Evolutionary conservation across 345 rosid species (phyloP).

Genomic region (Pelargonium nanum): DNA sequence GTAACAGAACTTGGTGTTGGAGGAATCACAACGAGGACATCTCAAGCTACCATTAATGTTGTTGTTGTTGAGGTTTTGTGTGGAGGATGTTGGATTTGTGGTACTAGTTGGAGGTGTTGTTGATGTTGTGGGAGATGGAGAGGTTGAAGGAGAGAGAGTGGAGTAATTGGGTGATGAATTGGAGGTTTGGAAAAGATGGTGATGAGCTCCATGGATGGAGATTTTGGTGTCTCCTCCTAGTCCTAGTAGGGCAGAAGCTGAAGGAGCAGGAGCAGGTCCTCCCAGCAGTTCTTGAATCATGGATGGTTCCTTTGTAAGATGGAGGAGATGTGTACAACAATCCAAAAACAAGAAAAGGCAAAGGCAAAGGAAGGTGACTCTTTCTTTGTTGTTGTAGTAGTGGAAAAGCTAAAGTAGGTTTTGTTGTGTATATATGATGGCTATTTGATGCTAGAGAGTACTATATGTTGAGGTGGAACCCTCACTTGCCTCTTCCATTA

Average conservation of each 20-base stretch:
- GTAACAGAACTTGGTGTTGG: conserved; percentile 75
- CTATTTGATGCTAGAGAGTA: conserved; percentile 11
- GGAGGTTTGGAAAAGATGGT: conserved; percentile 6
- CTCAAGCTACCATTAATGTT: conserved; percentile 21
- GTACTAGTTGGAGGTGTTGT: conserved; percentile 6
- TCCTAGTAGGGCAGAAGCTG: conserved; percentile 22
- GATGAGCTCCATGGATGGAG: conserved; percentile 22
- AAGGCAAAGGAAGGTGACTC: conserved; percentile 17
- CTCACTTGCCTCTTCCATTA: not conserved
- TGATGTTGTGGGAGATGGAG: conserved; percentile 13
- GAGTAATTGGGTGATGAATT: conserved; percentile 19
- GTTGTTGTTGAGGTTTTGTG: conserved; percentile 18
- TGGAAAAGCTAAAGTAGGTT: conserved; percentile 28
- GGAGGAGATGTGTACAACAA: conserved; percentile 45
- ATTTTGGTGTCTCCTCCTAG: conserved; percentile 23
- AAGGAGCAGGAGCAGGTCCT: conserved; percentile 22
- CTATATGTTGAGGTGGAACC: not conserved
- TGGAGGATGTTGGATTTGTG: conserved; percentile 17
- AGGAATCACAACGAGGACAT: conserved; percentile 65
- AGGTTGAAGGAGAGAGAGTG: conserved; percentile 22
- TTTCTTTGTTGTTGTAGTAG: conserved; percentile 24
- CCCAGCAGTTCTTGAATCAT: conserved; percentile 73
- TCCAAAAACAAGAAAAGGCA: conserved; percentile 50
- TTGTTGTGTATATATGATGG: conserved; percentile 19
- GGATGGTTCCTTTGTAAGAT: conserved; percentile 14